A percentile compares a stretch with the other conserved stretches of the same genome.
Conservation (phyloP, 1,284 basidiomycete species). For the Chalciporus sp. region DNA sequence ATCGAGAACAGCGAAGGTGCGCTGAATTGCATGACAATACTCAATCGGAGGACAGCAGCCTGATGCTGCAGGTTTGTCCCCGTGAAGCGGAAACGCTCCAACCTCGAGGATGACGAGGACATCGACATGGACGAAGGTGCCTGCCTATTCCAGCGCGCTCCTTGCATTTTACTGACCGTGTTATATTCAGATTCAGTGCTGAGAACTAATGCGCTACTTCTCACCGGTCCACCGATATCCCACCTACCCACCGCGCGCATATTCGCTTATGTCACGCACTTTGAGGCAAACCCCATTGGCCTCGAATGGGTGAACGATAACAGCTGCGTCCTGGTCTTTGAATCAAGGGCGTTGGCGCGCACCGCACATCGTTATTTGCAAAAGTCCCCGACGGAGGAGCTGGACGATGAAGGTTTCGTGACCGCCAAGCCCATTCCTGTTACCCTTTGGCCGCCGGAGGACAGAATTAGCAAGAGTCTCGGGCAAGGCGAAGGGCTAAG, state of each 20-base stretch:
- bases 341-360: conserved; percentile 53
- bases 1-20: conserved; percentile 67
- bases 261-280: conserved; percentile 77
- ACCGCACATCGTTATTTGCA: conserved; percentile 52
- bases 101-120: conserved; percentile 43
- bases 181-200: conserved; percentile 30
- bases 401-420: conserved; percentile 57
- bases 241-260: conserved; percentile 69
- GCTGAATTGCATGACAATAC: conserved; percentile 45
- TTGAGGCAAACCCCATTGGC: conserved; percentile 65
- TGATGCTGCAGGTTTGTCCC: conserved; percentile 50
- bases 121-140: conserved; percentile 48
- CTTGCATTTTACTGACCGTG: conserved; percentile 1
- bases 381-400: conserved; percentile 51
- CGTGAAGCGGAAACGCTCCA: conserved; percentile 57
- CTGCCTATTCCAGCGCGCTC: neutral
- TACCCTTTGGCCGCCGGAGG: conserved; percentile 75
- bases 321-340: conserved; percentile 75
- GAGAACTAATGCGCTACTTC: conserved; percentile 68
- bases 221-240: conserved; percentile 69
- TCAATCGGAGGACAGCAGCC: conserved; percentile 37
- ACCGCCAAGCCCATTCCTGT: conserved; percentile 69
- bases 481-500: conserved; percentile 65
- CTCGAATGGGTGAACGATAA: conserved; percentile 81
- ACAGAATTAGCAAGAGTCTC: conserved; percentile 68